Evolutionary conservation across 352 stramenopile genomes (phyloP), one percentile per base, ranked within the genome.

Genomic region (Phytophthora meadii): DNA sequence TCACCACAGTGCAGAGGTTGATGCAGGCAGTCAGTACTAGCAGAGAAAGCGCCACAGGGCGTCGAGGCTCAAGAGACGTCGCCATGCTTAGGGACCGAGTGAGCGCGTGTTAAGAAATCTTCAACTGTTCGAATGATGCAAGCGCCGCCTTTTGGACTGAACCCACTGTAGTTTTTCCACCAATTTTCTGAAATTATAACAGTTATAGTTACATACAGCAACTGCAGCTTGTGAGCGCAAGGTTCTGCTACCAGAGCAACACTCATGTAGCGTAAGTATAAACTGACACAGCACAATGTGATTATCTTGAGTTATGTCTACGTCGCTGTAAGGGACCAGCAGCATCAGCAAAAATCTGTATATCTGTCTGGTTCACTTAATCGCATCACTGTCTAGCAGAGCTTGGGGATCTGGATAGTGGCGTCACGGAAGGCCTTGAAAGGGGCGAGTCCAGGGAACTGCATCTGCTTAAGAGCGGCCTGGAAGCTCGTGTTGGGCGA

Each of bases 401-500:
- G 61, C 79, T 93, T 92, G 40, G 86, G 84, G 51, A 94, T 84
- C 55, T 76, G 61, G 63, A 94, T 87, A 22, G 66, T 34, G 5
- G 87, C 84, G 22, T 93, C 81, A 36, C 86, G 86, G 78, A 95
- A 94, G 51, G 82, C 72, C 70, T 91, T 82, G 74, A 95, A 95
- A 9, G 69, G 71, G 36, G 79, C 72, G 24, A 95, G 82, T 9
- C 81, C 86, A 3, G 87, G 88, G 88, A 99, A 92, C 88, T 99
- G 68, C 84, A 99, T 54, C 87, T 98, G 72, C 82, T 97, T 93
- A 42, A 98, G 92, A 30, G 97, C 97, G 67, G 78, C 78, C 36
- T 88, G 90, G 77, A 98, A 96, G 82, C 90, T 95, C n/a, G 88
- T 89, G 53, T 97, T 98, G 59, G 92, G 79, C 24, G 94, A 98